These are phyloP conservation scores for Curvularia sp. DNA, from an alignment of 2,329 filamentous ascomycete genomes.

Conservation along the genomic window DNA sequence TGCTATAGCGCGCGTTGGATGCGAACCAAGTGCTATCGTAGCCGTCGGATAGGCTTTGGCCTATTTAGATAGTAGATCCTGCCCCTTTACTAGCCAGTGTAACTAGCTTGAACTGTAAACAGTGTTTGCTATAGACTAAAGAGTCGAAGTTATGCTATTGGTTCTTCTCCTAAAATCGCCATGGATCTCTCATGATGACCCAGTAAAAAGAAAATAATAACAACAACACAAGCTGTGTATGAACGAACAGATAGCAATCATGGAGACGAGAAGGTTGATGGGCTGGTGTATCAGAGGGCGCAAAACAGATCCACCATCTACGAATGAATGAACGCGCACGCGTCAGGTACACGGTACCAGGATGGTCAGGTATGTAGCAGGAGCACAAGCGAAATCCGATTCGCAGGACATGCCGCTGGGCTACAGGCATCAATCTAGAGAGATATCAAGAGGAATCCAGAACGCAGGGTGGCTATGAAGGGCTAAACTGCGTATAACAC, in stretches of 20 bases:
- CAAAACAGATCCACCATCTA: background rate
- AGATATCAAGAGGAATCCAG: background rate
- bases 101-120: background rate
- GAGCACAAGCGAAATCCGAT: conserved; percentile 6
- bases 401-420: conserved; percentile 9
- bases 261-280: background rate
- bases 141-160: background rate
- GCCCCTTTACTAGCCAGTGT: background rate
- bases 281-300: background rate
- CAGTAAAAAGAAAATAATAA: background rate
- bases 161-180: background rate
- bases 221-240: background rate
- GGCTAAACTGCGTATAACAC: background rate
- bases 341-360: background rate
- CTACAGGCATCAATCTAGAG: background rate
- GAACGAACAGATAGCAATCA: background rate
- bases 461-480: background rate
- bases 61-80: background rate
- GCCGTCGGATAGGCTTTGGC: background rate
- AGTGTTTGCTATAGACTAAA: background rate
- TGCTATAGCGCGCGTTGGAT: background rate
- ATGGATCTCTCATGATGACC: background rate
- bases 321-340: conserved; percentile 9
- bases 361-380: background rate
- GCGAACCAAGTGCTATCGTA: background rate